Percentiles rank a stretch among this genome's conserved stretches.
Evolutionary conservation across 140 eudicot genomes (phyloP).

Genomic region (Artemisia princeps): DNA sequence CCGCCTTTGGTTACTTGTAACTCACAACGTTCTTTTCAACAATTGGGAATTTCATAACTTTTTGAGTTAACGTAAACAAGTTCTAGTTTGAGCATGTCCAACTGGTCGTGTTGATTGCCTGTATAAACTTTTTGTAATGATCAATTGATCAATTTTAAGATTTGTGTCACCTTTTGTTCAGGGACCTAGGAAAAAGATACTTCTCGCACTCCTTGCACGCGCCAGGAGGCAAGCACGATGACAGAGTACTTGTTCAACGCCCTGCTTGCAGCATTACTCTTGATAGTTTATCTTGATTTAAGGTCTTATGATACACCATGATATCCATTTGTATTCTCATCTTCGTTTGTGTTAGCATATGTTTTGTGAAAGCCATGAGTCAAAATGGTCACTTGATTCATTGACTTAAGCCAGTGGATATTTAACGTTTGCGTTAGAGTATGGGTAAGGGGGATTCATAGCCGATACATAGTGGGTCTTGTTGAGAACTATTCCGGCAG

Average conservation of each 20-base stretch:
- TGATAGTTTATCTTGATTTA: constrained; percentile 2
- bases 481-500: not conserved
- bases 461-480: not conserved
- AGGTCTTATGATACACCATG: constrained; percentile 8
- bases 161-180: constrained; percentile 22
- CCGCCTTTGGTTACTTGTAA: too few relatives aligned
- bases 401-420: constrained; percentile 13
- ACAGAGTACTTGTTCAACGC: not conserved
- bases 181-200: constrained; percentile 90
- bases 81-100: too few relatives aligned
- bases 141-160: not conserved
- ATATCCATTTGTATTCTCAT: constrained; percentile 13
- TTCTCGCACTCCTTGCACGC: constrained; percentile 60
- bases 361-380: constrained; percentile 12
- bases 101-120: not conserved
- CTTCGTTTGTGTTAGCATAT: constrained; percentile 13
- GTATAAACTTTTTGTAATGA: not conserved
- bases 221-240: constrained; percentile 46
- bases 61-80: too few relatives aligned
- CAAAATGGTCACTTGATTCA: constrained; percentile 15
- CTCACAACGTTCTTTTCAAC: too few relatives aligned
- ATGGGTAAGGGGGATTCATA: not conserved
- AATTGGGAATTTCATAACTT: too few relatives aligned
- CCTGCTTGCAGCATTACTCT: not conserved
- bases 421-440: constrained; percentile 1